Base-by-base conservation (phyloP, 768 basidiomycete genomes). In the Dioszegia crocea region DNA sequence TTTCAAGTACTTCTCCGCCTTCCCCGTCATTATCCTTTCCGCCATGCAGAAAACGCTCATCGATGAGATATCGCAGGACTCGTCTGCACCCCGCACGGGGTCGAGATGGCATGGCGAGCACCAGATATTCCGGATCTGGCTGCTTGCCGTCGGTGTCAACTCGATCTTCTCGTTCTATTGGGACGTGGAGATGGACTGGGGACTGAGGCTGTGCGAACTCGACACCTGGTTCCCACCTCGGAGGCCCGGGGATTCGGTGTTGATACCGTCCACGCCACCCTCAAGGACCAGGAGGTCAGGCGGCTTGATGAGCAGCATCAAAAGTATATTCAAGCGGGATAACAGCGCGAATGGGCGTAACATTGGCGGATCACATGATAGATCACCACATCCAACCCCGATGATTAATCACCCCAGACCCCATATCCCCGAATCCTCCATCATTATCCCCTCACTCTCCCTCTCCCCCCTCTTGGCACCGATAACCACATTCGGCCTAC, bases 131-230 rank as follows among this genome's bases (percentile, higher is more conserved):
- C 83, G 87, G 59, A 79, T 94, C 54, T 97, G 92, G 92, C 76
- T 97, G 16, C 76, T 96, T 44, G 84, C 86, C 10, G 92, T 90
- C 23, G 82, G 84, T 33, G 75, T 94, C 68, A 98, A 98, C 77
- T 94, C 93, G 2, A 75, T 88, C 29, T 99, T 91, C 77, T 93
- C 92, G 2, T 98, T 94, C 76, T 99, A 91, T 89, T 99, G 96
- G 96, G 96, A 98, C 77, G 83, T 98, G 41, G 91, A 90, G 47
- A 89, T 94, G 75, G 96, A 99, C 74, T 99, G 94, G 93, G 96
- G 96, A 4, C 81, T 99, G 55, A 83, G 85, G 44, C 78, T 97
- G 41, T 79, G 98, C 59, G 81, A 81, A 6, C 62, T 70, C 3
- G 59, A 66, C 16, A 76, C 75, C 4, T 79, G 79, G 78, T 53